phyloP scores from a whole-genome alignment of 805 yeast species.

The Candida stauntonica region DNA sequence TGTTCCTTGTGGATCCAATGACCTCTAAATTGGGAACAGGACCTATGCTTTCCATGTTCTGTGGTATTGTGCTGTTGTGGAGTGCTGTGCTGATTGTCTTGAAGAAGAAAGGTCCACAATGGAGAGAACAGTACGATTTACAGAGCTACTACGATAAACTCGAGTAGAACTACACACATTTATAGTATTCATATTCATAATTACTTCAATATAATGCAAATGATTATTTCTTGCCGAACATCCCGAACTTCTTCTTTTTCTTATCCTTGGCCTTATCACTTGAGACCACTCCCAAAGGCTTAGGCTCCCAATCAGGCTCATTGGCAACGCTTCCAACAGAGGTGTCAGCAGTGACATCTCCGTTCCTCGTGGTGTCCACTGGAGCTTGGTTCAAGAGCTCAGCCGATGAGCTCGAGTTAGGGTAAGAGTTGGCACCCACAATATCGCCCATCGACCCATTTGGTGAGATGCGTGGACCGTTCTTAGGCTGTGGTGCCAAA shows the following conservation, averaged over 20 bases:
- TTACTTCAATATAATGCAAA: no score
- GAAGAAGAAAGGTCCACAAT: conserved; percentile 52
- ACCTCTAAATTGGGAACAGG: conserved; percentile 66
- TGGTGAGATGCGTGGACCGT: neutral
- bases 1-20: conserved; percentile 72
- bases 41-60: conserved; percentile 60
- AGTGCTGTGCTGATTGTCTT: conserved; percentile 41
- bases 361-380: neutral
- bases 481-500: neutral
- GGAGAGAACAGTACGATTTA: conserved; percentile 61
- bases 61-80: conserved; percentile 48
- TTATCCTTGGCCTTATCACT: conserved; percentile 2
- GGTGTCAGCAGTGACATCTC: conserved; percentile 6
- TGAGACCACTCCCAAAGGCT: conserved; percentile 9
- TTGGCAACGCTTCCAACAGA: conserved; percentile 7
- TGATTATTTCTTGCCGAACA: no score
- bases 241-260: conserved; percentile 21
- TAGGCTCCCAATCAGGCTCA: conserved; percentile 7
- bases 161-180: conserved; percentile 24
- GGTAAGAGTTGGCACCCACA: conserved; percentile 5
- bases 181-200: no score
- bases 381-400: conserved; percentile 1
- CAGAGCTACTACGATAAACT: conserved; percentile 47
- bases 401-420: conserved; percentile 11
- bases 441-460: conserved; percentile 5